Evolutionary conservation across 306 rosid species (phyloP).

Genomic region (Lablab purpureus): DNA sequence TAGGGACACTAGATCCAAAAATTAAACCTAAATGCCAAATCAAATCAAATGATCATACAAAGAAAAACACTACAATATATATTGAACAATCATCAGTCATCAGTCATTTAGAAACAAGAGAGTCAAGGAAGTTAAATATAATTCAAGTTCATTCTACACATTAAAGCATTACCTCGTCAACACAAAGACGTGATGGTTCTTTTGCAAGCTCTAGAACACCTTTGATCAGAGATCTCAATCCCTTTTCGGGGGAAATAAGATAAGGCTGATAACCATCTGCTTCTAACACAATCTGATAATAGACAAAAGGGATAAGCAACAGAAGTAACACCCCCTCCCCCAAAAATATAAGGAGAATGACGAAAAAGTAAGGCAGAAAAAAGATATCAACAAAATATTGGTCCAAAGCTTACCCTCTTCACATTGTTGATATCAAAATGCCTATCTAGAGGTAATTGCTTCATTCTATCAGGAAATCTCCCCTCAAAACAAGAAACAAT

Average conservation of each 20-base stretch:
- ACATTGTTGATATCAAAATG: conserved; percentile 97
- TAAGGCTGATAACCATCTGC: conserved; percentile 99
- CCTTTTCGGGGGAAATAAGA: conserved; percentile 98
- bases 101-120: not conserved
- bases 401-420: conserved; percentile 75
- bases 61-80: conserved; percentile 1
- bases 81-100: conserved; percentile 3
- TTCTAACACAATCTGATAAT: conserved; percentile 89
- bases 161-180: conserved; percentile 83
- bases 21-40: not conserved
- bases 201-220: conserved; percentile 98
- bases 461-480: conserved; percentile 91
- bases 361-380: not conserved
- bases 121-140: conserved; percentile 27
- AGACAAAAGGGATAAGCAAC: conserved; percentile 19
- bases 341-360: not conserved
- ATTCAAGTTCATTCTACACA: conserved; percentile 30
- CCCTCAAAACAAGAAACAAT: conserved; percentile 98
- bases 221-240: conserved; percentile 93
- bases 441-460: conserved; percentile 92
- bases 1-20: conserved; percentile 18
- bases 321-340: not conserved
- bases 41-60: conserved; percentile 1
- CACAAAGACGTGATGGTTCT: conserved; percentile 98
- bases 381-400: conserved; percentile 5